Evolutionary conservation across 164 flowering plant genomes (phyloP).

Genomic region (Warburgia ugandensis): DNA sequence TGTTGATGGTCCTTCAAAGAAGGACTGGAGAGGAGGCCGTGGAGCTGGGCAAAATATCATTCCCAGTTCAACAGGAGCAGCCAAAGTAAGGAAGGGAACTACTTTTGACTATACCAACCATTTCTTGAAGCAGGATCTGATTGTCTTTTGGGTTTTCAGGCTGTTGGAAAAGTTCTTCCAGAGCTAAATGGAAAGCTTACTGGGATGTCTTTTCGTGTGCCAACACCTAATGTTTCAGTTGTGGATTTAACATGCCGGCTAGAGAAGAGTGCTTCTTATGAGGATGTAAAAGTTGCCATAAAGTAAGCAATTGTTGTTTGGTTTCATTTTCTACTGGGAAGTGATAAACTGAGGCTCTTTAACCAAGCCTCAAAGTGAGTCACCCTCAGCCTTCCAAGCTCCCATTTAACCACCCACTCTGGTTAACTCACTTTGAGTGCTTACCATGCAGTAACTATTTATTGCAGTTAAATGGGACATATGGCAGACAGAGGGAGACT

Average conservation of each 20-base stretch:
- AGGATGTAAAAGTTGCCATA: slow-evolving; percentile 88
- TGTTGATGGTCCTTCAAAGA: slow-evolving; percentile 97
- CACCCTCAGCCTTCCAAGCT: too few species aligned
- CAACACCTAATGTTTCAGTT: slow-evolving; percentile 93
- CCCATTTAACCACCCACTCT: too few species aligned
- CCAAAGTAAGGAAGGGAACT: slow-evolving; percentile 52
- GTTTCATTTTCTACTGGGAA: too few species aligned
- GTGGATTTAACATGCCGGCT: slow-evolving; percentile 96
- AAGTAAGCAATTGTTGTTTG: too few species aligned
- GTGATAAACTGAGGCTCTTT: too few species aligned
- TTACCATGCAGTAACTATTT: too few species aligned
- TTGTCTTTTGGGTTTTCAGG: slow-evolving; percentile 31
- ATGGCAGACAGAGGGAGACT: too few species aligned
- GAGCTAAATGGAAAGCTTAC: slow-evolving; percentile 94
- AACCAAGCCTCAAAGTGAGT: too few species aligned
- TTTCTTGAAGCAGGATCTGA: too few species aligned
- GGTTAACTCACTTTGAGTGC: too few species aligned
- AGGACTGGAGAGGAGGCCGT: slow-evolving; percentile 98
- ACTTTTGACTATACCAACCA: background rate
- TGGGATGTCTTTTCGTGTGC: slow-evolving; percentile 98
- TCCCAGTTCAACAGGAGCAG: slow-evolving; percentile 99
- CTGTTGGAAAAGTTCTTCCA: slow-evolving; percentile 95
- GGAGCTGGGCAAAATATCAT: slow-evolving; percentile 95
- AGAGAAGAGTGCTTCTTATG: slow-evolving; percentile 83
- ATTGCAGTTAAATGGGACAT: too few species aligned